Evolutionary conservation across 345 rosid species (phyloP), one percentile per base, ranked within the genome.

Genomic region (Aquilaria malaccensis): DNA sequence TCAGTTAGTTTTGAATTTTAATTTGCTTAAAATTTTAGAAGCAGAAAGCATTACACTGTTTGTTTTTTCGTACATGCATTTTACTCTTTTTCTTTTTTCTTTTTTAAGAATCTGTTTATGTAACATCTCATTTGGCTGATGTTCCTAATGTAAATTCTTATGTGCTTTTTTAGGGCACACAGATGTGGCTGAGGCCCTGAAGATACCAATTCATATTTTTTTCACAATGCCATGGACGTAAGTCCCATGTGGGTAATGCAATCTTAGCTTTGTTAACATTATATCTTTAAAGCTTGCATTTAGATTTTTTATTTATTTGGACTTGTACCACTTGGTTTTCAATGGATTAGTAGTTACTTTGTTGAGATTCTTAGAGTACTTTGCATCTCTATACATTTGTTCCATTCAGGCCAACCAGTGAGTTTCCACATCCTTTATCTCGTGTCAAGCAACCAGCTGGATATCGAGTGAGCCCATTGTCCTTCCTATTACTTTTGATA

Each of bases 141-240:
- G 22, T 22, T 22, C 22, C 49, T 55, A 22, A 65, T 65, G 30
- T 30, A 56, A 22, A 22, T 50, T 57, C 48, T 54, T 7, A 15
- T 10, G 58, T 65, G 32, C 32, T 57, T 50, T 56, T 31, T 49
- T 80, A 95, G 99, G 99, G 71, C 99, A 95, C 74, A 74, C 83
- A 22, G 98, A 95, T 69, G 99, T 95, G 71, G 99, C 99, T 31
- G 99, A 95, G 77, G 84, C 95, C 49, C 77, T 95, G 13, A 85
- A 76, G 80, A 58, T 95, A 74, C 98, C 99, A 0, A 66, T 95
- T 75, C 99, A 95, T 75, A 84, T 95, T 60, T 91, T 95, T 75
- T 95, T 95, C 90, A 95, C 99, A 13, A 95, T 95, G 99, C 99
- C 99, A 59, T 95, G 99, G 99, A 95, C 98, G 99, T 95, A 88